Evolutionary conservation across 495 filamentous ascomycete genomes (phyloP).

Genomic region (Aspergillus carlsbadensis): DNA sequence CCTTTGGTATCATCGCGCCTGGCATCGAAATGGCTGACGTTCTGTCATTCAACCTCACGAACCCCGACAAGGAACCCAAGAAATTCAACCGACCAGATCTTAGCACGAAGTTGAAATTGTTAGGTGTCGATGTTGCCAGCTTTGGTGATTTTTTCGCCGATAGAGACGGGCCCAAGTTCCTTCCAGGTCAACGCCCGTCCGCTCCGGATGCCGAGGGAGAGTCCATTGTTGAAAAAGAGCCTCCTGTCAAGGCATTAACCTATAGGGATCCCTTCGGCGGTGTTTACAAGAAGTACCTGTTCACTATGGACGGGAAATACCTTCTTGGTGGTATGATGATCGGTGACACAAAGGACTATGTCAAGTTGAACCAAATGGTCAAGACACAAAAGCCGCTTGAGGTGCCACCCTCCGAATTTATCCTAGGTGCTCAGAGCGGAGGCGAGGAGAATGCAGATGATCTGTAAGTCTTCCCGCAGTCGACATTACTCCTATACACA

Average conservation of each 20-base stretch:
- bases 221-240: slow-evolving; percentile 39
- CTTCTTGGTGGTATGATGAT: slow-evolving; percentile 98
- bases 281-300: slow-evolving; percentile 97
- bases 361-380: slow-evolving; percentile 92
- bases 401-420: slow-evolving; percentile 83
- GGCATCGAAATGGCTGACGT: slow-evolving; percentile 97
- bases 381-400: slow-evolving; percentile 84
- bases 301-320: slow-evolving; percentile 89
- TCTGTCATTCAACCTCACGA: slow-evolving; percentile 89
- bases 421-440: slow-evolving; percentile 75
- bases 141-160: slow-evolving; percentile 98
- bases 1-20: slow-evolving; percentile 90
- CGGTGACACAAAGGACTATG: slow-evolving; percentile 90
- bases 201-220: slow-evolving; percentile 19
- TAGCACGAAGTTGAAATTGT: slow-evolving; percentile 90
- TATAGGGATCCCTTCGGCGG: slow-evolving; percentile 93
- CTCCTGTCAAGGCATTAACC: slow-evolving; percentile 78
- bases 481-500: neutral
- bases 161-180: slow-evolving; percentile 74
- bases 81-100: slow-evolving; percentile 84
- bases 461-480: slow-evolving; percentile 44
- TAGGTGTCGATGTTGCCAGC: slow-evolving; percentile 92
- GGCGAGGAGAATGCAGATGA: slow-evolving; percentile 72
- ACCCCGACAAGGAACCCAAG: slow-evolving; percentile 69
- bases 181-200: slow-evolving; percentile 55